Evolutionary conservation across 345 rosid genomes (phyloP), one percentile per base, ranked within the genome.

Genomic region (Populus tremula): DNA sequence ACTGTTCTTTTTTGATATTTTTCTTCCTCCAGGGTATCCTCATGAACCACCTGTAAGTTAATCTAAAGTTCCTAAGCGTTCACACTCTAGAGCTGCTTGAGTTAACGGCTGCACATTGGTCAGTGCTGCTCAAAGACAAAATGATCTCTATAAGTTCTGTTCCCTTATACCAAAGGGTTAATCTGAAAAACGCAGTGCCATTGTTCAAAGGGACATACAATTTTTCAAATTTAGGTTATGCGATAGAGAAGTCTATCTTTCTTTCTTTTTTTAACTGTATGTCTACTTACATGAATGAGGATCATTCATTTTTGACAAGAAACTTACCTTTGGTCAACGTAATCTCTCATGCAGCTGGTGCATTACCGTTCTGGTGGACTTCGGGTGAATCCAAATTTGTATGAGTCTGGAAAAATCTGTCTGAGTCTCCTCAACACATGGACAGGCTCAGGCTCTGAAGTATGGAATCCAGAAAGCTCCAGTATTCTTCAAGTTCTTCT

Each of bases 351-450:
- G 82, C 94, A 96, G 99, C 73, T 82, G 84, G 94, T 92, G 71
- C 88, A 92, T 79, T 96, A 96, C 82, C 90, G 84, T 72, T 96
- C 98, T 21, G 89, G 94, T 41, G 99, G 99, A 71, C 90, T 93
- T 75, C 92, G 98, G 23, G 79, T 96, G 31, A 96, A 96, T 84
- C 99, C 99, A 8, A 93, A 96, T 84, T 70, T 96, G 82, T 93
- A 92, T 1, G 97, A 96, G 85, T 90, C 96, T 2, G 99, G 99
- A 73, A 91, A 83, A 81, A 91, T 96, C 77, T 96, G 99, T 76
- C 86, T 96, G 59, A 93, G 99, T 83, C 97, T 96, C 50, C 82
- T 96, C 54, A 96, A 96, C 70, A 96, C 98, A 13, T 96, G 99
- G 99, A 76, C 86, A 17, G 98, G 99, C 77, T 84, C 90, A 23